Evolutionary conservation across 768 basidiomycete species (phyloP).

Genomic region (Mycena alexandri): DNA sequence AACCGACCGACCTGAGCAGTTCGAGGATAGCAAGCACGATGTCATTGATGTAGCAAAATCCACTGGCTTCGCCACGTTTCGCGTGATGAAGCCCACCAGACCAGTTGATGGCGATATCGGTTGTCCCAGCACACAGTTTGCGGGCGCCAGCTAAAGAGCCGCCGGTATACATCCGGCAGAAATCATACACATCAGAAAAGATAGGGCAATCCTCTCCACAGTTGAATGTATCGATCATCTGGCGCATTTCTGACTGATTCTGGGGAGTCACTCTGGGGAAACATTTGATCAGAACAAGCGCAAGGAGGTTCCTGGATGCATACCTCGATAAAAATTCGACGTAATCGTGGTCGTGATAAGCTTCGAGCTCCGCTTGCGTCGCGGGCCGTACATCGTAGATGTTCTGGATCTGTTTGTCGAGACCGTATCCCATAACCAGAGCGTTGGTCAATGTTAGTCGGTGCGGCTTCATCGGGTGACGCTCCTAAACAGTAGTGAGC

Average conservation of each 20-base stretch:
- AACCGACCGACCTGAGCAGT: slow-evolving; percentile 74
- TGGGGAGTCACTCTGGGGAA: slow-evolving; percentile 76
- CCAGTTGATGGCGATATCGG: slow-evolving; percentile 99
- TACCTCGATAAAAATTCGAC: slow-evolving; percentile 95
- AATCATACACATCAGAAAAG: slow-evolving; percentile 94
- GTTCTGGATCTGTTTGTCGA: slow-evolving; percentile 94
- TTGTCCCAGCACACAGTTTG: slow-evolving; percentile 85
- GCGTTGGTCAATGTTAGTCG: slow-evolving; percentile 96
- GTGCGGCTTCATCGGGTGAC: slow-evolving; percentile 99
- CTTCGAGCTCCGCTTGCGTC: slow-evolving; percentile 89
- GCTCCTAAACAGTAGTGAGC: slow-evolving; percentile 69
- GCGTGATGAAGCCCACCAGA: slow-evolving; percentile 98
- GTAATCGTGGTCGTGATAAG: slow-evolving; percentile 96
- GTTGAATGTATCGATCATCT: slow-evolving; percentile 88
- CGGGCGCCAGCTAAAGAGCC: slow-evolving; percentile 92
- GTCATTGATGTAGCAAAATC: slow-evolving; percentile 98
- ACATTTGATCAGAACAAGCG: slow-evolving; percentile 2
- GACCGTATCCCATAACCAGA: slow-evolving; percentile 94
- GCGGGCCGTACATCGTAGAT: slow-evolving; percentile 92
- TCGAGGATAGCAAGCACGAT: slow-evolving; percentile 96
- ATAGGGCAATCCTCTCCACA: slow-evolving; percentile 98
- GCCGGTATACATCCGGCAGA: slow-evolving; percentile 94
- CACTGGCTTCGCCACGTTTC: slow-evolving; percentile 97
- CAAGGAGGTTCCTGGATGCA: slow-evolving; percentile 38
- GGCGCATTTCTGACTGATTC: slow-evolving; percentile 77